Evolutionary conservation across 768 basidiomycete genomes (phyloP).

Genomic region (Lactifluus pinguis): DNA sequence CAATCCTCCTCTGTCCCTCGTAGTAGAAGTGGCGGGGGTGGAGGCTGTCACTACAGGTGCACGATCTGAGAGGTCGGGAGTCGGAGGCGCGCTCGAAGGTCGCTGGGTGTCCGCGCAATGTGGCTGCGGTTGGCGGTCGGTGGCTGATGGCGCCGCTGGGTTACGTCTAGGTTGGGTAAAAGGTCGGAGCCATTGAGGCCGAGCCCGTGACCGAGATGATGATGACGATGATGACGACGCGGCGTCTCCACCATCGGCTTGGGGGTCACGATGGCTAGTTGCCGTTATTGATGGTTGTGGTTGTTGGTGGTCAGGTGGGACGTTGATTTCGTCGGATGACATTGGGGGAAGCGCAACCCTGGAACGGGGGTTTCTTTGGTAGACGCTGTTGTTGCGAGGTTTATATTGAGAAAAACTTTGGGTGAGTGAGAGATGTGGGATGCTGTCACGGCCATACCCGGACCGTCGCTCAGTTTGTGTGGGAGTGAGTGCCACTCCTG

Average conservation of each 20-base stretch:
- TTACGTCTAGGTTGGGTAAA: background rate
- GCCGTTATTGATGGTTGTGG: background rate
- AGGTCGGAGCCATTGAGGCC: background rate
- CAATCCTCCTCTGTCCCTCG: background rate
- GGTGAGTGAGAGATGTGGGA: no score
- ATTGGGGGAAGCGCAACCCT: background rate
- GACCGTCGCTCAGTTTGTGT: no score
- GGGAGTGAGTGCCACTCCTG: no score
- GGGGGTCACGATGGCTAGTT: background rate
- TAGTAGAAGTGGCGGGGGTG: background rate
- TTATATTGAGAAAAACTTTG: no score
- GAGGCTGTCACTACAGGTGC: background rate
- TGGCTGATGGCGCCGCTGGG: background rate
- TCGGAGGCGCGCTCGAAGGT: background rate
- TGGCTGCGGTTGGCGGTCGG: background rate
- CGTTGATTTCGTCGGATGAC: background rate
- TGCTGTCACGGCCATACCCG: no score
- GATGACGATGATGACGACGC: background rate
- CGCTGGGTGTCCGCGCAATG: background rate
- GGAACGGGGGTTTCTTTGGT: no score
- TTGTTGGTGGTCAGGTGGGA: background rate
- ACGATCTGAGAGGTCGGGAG: background rate
- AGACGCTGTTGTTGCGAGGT: no score
- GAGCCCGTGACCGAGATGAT: background rate
- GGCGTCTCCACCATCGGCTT: background rate